Evolutionary conservation across 1,284 basidiomycete genomes (phyloP).

Genomic region (Stereum hirsutum): DNA sequence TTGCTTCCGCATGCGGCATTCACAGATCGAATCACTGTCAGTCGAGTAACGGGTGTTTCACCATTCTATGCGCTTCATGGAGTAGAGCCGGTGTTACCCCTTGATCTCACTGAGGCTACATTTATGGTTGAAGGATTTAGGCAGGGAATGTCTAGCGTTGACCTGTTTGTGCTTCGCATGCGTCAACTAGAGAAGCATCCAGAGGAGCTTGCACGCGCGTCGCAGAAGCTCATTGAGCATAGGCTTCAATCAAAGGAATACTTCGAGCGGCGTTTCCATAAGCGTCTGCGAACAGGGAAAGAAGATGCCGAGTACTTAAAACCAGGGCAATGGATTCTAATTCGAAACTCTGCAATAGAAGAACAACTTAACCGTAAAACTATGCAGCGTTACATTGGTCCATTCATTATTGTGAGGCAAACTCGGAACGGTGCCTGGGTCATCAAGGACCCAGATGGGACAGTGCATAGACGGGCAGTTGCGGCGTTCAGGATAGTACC

Average conservation of each 20-base stretch:
- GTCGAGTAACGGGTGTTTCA: conserved; percentile 5
- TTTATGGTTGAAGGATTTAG: conserved; percentile 8
- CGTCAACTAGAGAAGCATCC: conserved; percentile 9
- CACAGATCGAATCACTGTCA: conserved; percentile 11
- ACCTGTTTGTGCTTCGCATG: conserved; percentile 11
- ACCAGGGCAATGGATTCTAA: conserved; percentile 17
- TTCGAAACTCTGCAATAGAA: conserved; percentile 18
- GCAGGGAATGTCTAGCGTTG: conserved; percentile 5
- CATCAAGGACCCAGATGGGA: conserved; percentile 8
- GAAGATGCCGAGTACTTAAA: conserved; percentile 11
- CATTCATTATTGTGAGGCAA: conserved; percentile 16
- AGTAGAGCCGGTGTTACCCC: conserved; percentile 7
- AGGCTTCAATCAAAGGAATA: conserved; percentile 10
- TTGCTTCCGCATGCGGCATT: conserved; percentile 10
- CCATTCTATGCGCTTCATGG: conserved; percentile 8
- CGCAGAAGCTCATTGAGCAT: conserved; percentile 3
- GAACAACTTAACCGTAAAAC: conserved; percentile 15
- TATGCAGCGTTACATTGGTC: conserved; percentile 19
- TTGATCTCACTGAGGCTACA: conserved; percentile 6
- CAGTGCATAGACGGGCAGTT: neutral
- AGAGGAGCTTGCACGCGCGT: conserved; percentile 10
- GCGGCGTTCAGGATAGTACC: conserved; percentile 1
- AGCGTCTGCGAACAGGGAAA: neutral
- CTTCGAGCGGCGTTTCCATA: conserved; percentile 8
- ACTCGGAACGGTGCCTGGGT: conserved; percentile 20